Evolutionary conservation across 331 rosid species (phyloP).

Genomic region (Arachis monticola): DNA sequence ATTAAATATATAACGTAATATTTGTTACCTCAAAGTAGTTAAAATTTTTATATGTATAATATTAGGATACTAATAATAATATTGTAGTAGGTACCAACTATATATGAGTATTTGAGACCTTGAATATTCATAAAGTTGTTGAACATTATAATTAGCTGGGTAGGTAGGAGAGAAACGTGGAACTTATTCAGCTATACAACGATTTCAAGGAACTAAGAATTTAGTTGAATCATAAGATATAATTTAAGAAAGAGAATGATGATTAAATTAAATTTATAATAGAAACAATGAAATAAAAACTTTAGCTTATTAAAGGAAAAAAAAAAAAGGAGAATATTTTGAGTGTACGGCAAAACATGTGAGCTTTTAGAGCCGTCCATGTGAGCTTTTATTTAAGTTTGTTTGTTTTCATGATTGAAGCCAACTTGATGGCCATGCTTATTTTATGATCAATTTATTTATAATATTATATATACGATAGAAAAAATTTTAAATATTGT

Average conservation of each 20-base stretch:
- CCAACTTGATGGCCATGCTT: neutral
- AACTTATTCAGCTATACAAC: neutral
- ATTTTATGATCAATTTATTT: neutral
- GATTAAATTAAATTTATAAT: neutral
- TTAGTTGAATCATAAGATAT: too few relatives aligned
- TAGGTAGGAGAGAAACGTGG: slow-evolving; percentile 30
- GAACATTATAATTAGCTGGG: slow-evolving; percentile 10
- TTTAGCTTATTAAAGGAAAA: neutral
- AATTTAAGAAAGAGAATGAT: too few relatives aligned
- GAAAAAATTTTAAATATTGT: neutral
- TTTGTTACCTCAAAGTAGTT: neutral
- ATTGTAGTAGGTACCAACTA: slow-evolving; percentile 4
- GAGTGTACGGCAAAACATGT: neutral
- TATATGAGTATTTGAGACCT: neutral
- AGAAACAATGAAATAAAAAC: neutral
- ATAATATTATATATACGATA: neutral
- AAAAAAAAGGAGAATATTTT: neutral
- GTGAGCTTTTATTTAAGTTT: neutral
- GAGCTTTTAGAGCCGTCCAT: neutral
- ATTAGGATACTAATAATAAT: neutral
- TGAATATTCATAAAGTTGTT: neutral
- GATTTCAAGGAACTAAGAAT: neutral
- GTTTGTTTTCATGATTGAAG: slow-evolving; percentile 9
- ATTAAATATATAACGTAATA: neutral
- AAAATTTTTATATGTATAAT: too few relatives aligned